phyloP scores from a whole-genome alignment of 768 basidiomycete species.

The Crucibulum laeve region DNA sequence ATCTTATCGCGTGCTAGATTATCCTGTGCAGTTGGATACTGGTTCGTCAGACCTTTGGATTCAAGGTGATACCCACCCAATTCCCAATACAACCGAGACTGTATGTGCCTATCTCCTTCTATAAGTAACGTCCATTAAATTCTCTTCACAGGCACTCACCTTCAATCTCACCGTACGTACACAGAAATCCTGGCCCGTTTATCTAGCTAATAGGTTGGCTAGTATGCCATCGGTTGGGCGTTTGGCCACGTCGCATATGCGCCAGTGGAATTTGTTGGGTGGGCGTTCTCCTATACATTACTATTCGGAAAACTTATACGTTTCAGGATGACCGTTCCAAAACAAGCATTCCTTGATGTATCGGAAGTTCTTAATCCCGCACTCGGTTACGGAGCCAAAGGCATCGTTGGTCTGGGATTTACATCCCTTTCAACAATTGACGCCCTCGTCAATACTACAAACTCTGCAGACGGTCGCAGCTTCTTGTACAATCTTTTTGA shows the following conservation, averaged over 20 bases:
- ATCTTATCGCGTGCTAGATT: slow-evolving; percentile 35
- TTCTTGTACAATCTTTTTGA: slow-evolving; percentile 75
- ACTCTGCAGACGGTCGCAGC: slow-evolving; percentile 58
- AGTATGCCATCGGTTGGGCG: slow-evolving; percentile 86
- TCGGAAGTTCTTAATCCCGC: slow-evolving; percentile 67
- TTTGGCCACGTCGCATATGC: slow-evolving; percentile 61
- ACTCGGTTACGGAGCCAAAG: slow-evolving; percentile 63
- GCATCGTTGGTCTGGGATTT: slow-evolving; percentile 77
- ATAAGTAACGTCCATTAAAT: slow-evolving; percentile 8
- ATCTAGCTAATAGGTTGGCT: slow-evolving; percentile 3
- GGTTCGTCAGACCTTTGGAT: slow-evolving; percentile 85
- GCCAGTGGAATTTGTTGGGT: slow-evolving; percentile 69
- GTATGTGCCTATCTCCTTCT: slow-evolving; percentile 28
- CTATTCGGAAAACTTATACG: neutral
- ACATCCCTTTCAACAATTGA: slow-evolving; percentile 74
- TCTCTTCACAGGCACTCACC: slow-evolving; percentile 28
- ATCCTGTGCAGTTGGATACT: slow-evolving; percentile 77
- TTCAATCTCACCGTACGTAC: slow-evolving; percentile 62
- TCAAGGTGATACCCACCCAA: slow-evolving; percentile 36
- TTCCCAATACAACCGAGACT: slow-evolving; percentile 44
- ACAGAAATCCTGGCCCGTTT: slow-evolving; percentile 1
- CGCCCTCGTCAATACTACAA: slow-evolving; percentile 49
- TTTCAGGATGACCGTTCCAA: slow-evolving; percentile 54
- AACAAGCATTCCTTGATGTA: slow-evolving; percentile 71
- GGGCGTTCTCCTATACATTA: slow-evolving; percentile 13